Evolutionary conservation across 1,284 basidiomycete genomes (phyloP).

Genomic region (Tilletia horrida): DNA sequence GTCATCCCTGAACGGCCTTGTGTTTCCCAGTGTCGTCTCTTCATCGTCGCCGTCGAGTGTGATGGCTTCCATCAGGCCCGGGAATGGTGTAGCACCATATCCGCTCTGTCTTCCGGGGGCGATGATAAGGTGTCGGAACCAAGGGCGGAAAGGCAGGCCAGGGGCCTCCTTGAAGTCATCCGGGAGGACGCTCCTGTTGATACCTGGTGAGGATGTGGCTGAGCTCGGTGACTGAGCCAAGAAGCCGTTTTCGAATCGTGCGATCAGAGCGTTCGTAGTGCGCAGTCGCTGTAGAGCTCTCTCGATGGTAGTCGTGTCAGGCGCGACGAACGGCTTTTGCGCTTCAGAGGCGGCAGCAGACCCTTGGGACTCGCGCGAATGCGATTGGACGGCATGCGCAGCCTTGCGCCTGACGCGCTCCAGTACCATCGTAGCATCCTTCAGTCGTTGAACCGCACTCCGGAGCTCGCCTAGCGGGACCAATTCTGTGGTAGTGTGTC

Average conservation of each 20-base stretch:
- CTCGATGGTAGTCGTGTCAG: neutral
- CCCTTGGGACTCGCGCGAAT: neutral
- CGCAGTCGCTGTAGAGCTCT: slow-evolving; percentile 8
- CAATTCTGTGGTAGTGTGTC: neutral
- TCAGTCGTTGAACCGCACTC: neutral
- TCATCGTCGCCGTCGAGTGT: no score
- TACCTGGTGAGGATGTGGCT: neutral
- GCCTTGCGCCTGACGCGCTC: neutral
- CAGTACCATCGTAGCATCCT: neutral
- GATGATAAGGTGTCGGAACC: slow-evolving; percentile 80
- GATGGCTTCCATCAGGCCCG: slow-evolving; percentile 68
- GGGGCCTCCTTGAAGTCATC: neutral
- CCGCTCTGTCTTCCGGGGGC: slow-evolving; percentile 84
- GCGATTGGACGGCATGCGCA: no score
- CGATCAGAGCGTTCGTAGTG: slow-evolving; percentile 3
- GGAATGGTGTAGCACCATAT: slow-evolving; percentile 82
- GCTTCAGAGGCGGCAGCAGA: neutral
- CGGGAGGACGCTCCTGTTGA: neutral
- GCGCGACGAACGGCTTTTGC: neutral
- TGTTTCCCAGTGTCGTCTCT: no score
- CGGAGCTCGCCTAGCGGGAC: neutral
- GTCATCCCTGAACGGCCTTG: neutral
- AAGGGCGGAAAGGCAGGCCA: slow-evolving; percentile 68
- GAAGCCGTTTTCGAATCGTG: slow-evolving; percentile 12
- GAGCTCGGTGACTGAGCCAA: slow-evolving; percentile 1